phyloP scores from a whole-genome alignment of 208 protist genomes.

The Acanthamoeba healyi region DNA sequence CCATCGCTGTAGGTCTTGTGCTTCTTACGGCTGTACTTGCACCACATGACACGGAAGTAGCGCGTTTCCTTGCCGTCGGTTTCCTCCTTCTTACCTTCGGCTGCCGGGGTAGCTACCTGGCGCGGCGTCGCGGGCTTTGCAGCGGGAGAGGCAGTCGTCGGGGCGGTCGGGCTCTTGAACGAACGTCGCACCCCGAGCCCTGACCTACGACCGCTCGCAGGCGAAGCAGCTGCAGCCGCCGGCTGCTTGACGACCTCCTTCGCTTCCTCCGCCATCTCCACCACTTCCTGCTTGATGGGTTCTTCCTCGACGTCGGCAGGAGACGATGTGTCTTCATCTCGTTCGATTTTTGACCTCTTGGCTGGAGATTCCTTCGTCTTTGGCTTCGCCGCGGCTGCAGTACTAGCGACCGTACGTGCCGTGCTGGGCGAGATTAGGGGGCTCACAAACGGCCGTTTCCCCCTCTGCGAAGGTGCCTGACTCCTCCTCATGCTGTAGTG shows the following conservation, averaged over 20 bases:
- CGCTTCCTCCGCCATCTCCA: not conserved
- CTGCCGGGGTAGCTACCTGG: not conserved
- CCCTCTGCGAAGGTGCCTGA: slow-evolving; percentile 64
- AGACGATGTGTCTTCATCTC: not conserved
- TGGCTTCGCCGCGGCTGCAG: too few relatives aligned
- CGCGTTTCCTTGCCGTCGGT: not conserved
- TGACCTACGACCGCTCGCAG: not conserved
- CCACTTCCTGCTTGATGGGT: not conserved
- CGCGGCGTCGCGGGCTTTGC: not conserved
- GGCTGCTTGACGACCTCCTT: not conserved
- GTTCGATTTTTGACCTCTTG: slow-evolving; percentile 9
- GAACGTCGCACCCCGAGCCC: not conserved
- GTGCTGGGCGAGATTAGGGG: not conserved
- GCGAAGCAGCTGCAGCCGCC: not conserved
- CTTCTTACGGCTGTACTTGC: slow-evolving; percentile 67
- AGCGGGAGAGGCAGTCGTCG: not conserved
- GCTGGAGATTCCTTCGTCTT: slow-evolving; percentile 19
- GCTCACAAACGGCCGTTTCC: slow-evolving; percentile 51
- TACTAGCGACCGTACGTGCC: not conserved
- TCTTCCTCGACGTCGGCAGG: not conserved
- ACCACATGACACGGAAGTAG: slow-evolving; percentile 76
- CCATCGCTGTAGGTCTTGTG: slow-evolving; percentile 76
- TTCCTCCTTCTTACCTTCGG: not conserved
- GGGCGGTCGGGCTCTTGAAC: not conserved
- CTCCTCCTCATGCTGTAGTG: slow-evolving; percentile 29